Conservation (phyloP, 371 early-diverging fungal species). For the Lichtheimia ornata region DNA sequence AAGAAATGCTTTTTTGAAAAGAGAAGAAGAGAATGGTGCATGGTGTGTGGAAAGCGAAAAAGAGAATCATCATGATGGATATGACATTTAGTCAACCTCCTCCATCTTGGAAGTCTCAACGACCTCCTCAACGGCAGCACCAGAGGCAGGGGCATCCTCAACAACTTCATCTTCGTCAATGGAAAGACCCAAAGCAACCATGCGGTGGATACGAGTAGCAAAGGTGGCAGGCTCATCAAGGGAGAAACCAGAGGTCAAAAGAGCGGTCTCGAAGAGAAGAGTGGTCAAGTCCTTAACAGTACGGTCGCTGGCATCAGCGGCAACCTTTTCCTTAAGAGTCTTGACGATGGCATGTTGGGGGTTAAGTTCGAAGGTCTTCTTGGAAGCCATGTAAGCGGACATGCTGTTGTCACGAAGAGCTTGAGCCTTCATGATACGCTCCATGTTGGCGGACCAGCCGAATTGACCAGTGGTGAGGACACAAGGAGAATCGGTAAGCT, state of each 20-base stretch:
- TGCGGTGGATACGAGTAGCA: slow-evolving; percentile 95
- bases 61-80: too few relatives aligned
- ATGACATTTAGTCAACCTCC: slow-evolving; percentile 6
- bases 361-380: slow-evolving; percentile 99
- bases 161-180: slow-evolving; percentile 78
- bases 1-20: too few relatives aligned
- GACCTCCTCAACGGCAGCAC: slow-evolving; percentile 57
- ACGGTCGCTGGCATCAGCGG: slow-evolving; percentile 92
- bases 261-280: slow-evolving; percentile 93
- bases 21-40: too few relatives aligned
- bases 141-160: slow-evolving; percentile 49
- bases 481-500: slow-evolving; percentile 95
- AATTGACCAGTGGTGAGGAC: slow-evolving; percentile 97
- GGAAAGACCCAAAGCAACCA: slow-evolving; percentile 96
- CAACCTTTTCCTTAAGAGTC: slow-evolving; percentile 87
- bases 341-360: slow-evolving; percentile 93
- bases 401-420: slow-evolving; percentile 96
- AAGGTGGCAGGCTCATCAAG: slow-evolving; percentile 94
- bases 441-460: slow-evolving; percentile 99
- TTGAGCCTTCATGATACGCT: slow-evolving; percentile 99
- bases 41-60: too few relatives aligned
- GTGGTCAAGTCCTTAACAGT: slow-evolving; percentile 95
- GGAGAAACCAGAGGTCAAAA: slow-evolving; percentile 95
- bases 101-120: slow-evolving; percentile 80
- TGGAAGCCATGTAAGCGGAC: slow-evolving; percentile 96